Conservation (phyloP, 192 early-diverging fungal species). For the Paraglomus brasilianum region DNA sequence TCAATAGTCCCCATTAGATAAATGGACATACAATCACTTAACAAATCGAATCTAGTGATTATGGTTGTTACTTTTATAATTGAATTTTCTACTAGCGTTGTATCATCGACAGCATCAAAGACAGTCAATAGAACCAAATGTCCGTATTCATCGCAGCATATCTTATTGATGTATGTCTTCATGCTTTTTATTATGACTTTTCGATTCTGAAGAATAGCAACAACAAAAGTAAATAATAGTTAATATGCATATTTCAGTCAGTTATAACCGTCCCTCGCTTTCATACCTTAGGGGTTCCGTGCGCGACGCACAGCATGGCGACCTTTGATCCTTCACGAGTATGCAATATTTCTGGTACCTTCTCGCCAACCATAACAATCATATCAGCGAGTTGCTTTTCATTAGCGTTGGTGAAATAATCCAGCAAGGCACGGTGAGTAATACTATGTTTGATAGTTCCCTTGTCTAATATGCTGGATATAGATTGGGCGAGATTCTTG, state of each 20-base stretch:
- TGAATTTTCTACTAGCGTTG: conserved; percentile 76
- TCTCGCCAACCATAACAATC: conserved; percentile 78
- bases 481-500: conserved; percentile 64
- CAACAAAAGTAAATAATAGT: background rate
- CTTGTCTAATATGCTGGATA: conserved; percentile 80
- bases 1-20: no score
- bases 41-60: no score
- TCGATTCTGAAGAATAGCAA: conserved; percentile 57
- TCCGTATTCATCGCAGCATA: conserved; percentile 88
- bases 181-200: conserved; percentile 87
- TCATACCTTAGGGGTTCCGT: conserved; percentile 68
- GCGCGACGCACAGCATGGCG: conserved; percentile 76
- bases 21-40: background rate
- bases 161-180: conserved; percentile 75
- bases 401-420: conserved; percentile 74
- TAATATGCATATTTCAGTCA: background rate
- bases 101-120: conserved; percentile 93
- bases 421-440: conserved; percentile 82
- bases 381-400: conserved; percentile 54
- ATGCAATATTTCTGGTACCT: conserved; percentile 84
- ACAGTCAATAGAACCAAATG: conserved; percentile 78
- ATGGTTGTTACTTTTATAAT: conserved; percentile 59
- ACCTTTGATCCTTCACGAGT: conserved; percentile 89
- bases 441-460: conserved; percentile 74
- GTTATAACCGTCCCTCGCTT: no score